Evolutionary conservation across 306 rosid genomes (phyloP), one percentile per base, ranked within the genome.

Genomic region (Begonia fuchsioides): DNA sequence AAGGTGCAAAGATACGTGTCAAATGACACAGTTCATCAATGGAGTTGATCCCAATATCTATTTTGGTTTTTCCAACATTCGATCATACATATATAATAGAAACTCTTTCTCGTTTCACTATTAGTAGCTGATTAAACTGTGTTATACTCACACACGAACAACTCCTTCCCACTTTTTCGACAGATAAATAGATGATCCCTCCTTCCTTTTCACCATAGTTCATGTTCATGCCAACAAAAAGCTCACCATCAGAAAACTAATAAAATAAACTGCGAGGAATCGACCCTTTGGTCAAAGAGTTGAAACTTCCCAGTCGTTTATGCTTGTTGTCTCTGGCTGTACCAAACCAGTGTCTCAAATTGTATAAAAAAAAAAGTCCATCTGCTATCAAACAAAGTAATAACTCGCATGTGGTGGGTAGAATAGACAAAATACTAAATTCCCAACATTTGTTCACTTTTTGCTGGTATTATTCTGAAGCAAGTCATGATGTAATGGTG

Each of bases 311-410:
- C 32, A 20, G 6, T 43, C 8, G 44, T 2, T 47, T 56, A 53
- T 56, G 57, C 68, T 52, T 68, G 62, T 46, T 62, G 50, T n/a
- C 35, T 57, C 14, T 48, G 35, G 44, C 51, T 62, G 39, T 11
- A 60, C 55, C 63, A 39, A 60, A 39, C 39, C 4, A 15, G 53
- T 38, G 53, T 40, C 61, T 62, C 13, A 15, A 43, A 44, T 52
- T 47, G 44, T 38, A 51, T 60, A 43, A 16, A 19, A 20, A 32
- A 14, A 38, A 3, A 43, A 20, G 44, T 15, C 16, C 13, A 8
- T 10, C 39, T 44, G 13, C 13, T 35, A 20, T 20, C 6, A 26
- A 41, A 41, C 14, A 41, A 41, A 41, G 1, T 11, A 41, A 41
- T 41, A 6, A 40, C n/a, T n/a, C n/a, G n/a, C n/a, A n/a, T n/a